Evolutionary conservation across 148 eudicot genomes (phyloP), one percentile per base, ranked within the genome.

Genomic region (Fagopyrum homotropicum): DNA sequence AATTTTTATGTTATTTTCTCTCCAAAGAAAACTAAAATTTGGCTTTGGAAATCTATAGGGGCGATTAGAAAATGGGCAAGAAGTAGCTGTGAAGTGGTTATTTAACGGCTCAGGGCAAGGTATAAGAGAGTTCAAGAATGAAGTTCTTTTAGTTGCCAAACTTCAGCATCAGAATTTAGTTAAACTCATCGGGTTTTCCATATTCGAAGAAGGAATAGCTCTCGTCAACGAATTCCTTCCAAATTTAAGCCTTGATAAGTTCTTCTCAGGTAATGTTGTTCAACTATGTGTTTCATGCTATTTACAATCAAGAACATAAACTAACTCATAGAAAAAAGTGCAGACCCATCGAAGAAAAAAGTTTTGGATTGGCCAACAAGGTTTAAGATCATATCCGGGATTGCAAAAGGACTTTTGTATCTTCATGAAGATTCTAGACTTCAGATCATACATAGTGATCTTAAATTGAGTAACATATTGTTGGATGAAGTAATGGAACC

Each of bases 111-210:
- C 73, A 72, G 73, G 52, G 35, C 73, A 72, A 66, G 73, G 73
- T 15, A 49, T 46, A 17, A 45, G 30, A 72, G 73, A 72, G 73
- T 72, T 46, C 14, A 72, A 72, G 73, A 72, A 46, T 17, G 73
- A 72, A 47, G 46, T 72, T 46, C 73, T 72, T 47, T 26, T 72
- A 9, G 73, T 72, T 5, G 73, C 73, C 35, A 72, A 72, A 12
- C 73, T 72, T 40, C 73, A 72, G 55, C 73, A 72, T 15, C 73
- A 52, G 52, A 72, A 72, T 45, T 49, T 72, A 26, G 73, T 72
- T 26, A 72, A 72, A 17, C 55, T 72, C 51, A 17, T 72, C 30
- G 73, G 73, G 11, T 72, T 72, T 49, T 72, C 54, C 55, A 17
- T 72, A 1, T 72, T 35, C 30, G 35, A 30, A 46, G 19, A 72